Evolutionary conservation across 2,329 filamentous ascomycete species (phyloP).

Genomic region (Fusarium veterinarium): DNA sequence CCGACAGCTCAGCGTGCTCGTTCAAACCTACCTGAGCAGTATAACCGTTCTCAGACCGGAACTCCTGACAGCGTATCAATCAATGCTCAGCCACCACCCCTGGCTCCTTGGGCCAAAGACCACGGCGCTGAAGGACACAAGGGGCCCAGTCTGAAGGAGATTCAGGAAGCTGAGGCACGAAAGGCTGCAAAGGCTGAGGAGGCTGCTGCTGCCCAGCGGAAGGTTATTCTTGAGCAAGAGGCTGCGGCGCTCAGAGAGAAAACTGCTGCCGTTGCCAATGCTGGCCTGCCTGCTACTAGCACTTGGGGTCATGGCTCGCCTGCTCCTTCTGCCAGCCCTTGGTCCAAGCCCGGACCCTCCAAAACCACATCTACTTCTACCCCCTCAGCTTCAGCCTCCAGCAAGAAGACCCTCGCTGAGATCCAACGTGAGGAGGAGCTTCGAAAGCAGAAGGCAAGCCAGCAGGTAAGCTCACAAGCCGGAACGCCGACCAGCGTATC

Average conservation of each 20-base stretch:
- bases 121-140: constrained; percentile 75
- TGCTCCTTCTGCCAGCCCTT: constrained; percentile 72
- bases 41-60: constrained; percentile 77
- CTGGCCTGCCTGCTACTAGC: constrained; percentile 83
- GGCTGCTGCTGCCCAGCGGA: constrained; percentile 79
- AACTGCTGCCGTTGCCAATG: constrained; percentile 59
- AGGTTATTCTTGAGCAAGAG: constrained; percentile 84
- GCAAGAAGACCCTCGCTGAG: constrained; percentile 92
- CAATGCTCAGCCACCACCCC: constrained; percentile 69
- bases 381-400: constrained; percentile 43
- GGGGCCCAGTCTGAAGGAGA: constrained; percentile 93
- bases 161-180: constrained; percentile 93
- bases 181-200: constrained; percentile 93
- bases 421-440: constrained; percentile 95
- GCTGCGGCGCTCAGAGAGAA: constrained; percentile 69
- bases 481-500: constrained; percentile 64
- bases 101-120: constrained; percentile 97
- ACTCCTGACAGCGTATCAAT: constrained; percentile 70
- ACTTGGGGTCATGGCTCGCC: constrained; percentile 90
- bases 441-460: constrained; percentile 77
- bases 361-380: constrained; percentile 53
- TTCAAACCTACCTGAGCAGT: constrained; percentile 84
- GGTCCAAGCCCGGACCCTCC: constrained; percentile 70
- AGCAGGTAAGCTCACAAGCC: constrained; percentile 62
- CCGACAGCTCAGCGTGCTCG: constrained; percentile 87